Evolutionary conservation across 2,329 filamentous ascomycete genomes (phyloP), one percentile per base, ranked within the genome.

Genomic region (Fusarium tricinctum): DNA sequence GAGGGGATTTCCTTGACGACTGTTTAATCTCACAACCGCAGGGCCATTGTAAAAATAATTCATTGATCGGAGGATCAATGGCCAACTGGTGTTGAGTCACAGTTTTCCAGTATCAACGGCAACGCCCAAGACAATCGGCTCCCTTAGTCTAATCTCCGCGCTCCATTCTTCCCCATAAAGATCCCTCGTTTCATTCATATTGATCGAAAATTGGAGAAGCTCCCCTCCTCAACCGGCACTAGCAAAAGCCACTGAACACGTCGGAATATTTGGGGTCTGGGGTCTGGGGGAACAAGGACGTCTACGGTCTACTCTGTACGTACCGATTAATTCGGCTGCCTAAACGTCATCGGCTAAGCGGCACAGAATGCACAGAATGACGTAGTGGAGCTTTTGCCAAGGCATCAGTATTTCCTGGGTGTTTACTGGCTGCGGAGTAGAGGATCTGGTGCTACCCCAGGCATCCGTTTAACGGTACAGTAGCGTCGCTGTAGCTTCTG

Each of bases 311-410:
- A n/a, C n/a, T n/a, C n/a, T n/a, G n/a, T n/a, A n/a, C 59, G 61
- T 64, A 59, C 40, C 45, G 6, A 42, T 64, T 64, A 33, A 64
- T 64, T 64, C 61, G 59, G 61, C 59, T 64, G 61, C 61, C 61
- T 64, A 64, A 64, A 64, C 52, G 52, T 64, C 40, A 52, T 64
- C 61, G 61, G 61, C 28, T 64, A 64, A 64, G 19, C 61, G 61
- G 61, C 61, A 64, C 61, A n/a, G 2, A 20, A 20, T 59, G 61
- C 61, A 64, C 61, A n/a, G 2, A 20, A 20, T 59, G 59, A 64
- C 61, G 59, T 64, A 38, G 61, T 64, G 53, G 58, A 26, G 47
- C 17, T n/a, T 13, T 17, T 42, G 59, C 51, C 59, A 63, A 63
- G 60, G 60, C 60, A 63, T 56, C 60, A 45, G 47, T 45, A 63